Evolutionary conservation across 2,329 filamentous ascomycete genomes (phyloP).

Genomic region (Bertia moriformis): DNA sequence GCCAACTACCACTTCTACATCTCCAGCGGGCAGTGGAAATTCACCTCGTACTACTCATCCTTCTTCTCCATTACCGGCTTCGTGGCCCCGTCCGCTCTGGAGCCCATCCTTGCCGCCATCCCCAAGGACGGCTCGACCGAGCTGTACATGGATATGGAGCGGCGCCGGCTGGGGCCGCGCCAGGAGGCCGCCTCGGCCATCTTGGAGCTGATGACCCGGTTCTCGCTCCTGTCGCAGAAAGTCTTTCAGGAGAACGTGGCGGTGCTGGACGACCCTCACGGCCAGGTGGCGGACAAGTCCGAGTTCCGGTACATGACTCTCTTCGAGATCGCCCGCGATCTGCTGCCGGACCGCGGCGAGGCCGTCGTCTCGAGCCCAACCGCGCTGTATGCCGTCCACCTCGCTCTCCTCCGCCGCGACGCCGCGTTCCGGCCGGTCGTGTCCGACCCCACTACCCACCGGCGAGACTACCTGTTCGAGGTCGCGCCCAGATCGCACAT

Average conservation of each 20-base stretch:
- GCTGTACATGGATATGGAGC: background rate
- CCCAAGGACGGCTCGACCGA: background rate
- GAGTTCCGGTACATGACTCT: constrained; percentile 30
- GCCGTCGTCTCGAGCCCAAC: constrained; percentile 25
- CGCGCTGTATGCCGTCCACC: constrained; percentile 57
- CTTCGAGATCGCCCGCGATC: constrained; percentile 29
- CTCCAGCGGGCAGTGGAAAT: constrained; percentile 33
- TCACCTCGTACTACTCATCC: constrained; percentile 19
- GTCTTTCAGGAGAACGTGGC: constrained; percentile 31
- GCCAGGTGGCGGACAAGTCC: constrained; percentile 19
- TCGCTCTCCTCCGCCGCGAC: constrained; percentile 42
- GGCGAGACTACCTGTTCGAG: constrained; percentile 43
- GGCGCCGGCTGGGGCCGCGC: background rate
- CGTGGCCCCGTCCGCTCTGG: background rate
- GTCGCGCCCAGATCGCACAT: constrained; percentile 42
- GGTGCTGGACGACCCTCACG: constrained; percentile 29
- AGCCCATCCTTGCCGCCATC: background rate
- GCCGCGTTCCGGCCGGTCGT: constrained; percentile 42
- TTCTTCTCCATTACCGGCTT: constrained; percentile 12
- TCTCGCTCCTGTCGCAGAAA: constrained; percentile 23
- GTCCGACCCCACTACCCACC: constrained; percentile 28
- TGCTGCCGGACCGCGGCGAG: constrained; percentile 22
- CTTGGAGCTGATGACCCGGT: constrained; percentile 30
- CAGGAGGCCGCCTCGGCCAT: constrained; percentile 18
- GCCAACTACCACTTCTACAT: constrained; percentile 38